Evolutionary conservation across 2,329 filamentous ascomycete species (phyloP).

Genomic region (Colletotrichum salicis): DNA sequence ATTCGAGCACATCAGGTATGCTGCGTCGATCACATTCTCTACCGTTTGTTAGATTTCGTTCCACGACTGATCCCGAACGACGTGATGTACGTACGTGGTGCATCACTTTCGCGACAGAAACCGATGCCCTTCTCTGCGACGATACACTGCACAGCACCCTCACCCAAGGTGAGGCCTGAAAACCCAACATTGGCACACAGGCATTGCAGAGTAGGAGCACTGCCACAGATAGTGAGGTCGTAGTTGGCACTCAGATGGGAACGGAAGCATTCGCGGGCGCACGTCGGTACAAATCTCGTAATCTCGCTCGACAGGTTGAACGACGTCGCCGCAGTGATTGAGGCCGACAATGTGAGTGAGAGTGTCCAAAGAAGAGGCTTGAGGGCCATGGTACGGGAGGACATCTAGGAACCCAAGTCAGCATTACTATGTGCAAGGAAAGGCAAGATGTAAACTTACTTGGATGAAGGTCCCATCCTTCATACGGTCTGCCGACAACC

Average conservation of each 20-base stretch:
- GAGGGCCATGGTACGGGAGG: conserved; percentile 55
- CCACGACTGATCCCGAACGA: neutral
- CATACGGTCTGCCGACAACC: conserved; percentile 27
- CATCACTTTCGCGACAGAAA: conserved; percentile 61
- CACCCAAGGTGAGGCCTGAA: conserved; percentile 76
- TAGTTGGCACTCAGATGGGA: conserved; percentile 73
- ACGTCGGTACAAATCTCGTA: conserved; percentile 62
- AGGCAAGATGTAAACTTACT: neutral
- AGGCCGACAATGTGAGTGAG: conserved; percentile 44
- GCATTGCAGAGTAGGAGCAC: conserved; percentile 66
- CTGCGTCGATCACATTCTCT: conserved; percentile 57
- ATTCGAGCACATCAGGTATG: conserved; percentile 68
- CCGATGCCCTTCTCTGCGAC: conserved; percentile 61
- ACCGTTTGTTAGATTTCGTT: conserved; percentile 12
- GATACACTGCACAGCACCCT: conserved; percentile 76
- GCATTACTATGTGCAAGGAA: neutral
- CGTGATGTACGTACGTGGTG: conserved; percentile 47
- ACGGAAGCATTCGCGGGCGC: conserved; percentile 69
- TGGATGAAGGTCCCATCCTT: conserved; percentile 37
- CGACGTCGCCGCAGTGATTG: conserved; percentile 41
- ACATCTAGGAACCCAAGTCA: conserved; percentile 48
- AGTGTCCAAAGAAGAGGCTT: conserved; percentile 46
- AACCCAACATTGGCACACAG: conserved; percentile 70
- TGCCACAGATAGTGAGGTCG: conserved; percentile 58
- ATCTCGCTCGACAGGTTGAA: conserved; percentile 51